Conservation (phyloP, 768 basidiomycete genomes). For the Coprinopsis marcescibilis region DNA sequence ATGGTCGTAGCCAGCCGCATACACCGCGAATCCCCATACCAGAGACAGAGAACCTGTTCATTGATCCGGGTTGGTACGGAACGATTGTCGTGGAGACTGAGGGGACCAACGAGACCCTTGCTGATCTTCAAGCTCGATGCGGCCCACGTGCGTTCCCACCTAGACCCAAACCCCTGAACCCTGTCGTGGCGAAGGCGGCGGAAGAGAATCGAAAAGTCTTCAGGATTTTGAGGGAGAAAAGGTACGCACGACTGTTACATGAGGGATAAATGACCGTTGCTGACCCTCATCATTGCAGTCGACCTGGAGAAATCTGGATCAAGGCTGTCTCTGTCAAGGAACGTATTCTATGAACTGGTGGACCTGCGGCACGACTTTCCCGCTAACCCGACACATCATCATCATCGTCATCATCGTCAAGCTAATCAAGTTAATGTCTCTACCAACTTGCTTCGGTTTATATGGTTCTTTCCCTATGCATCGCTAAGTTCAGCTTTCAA, state of each 20-base stretch:
- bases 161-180: slow-evolving; percentile 39
- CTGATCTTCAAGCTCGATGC: slow-evolving; percentile 72
- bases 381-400: too few species aligned
- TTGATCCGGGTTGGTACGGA: slow-evolving; percentile 82
- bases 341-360: slow-evolving; percentile 37
- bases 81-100: slow-evolving; percentile 80
- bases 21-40: slow-evolving; percentile 47
- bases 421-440: too few species aligned
- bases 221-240: slow-evolving; percentile 71
- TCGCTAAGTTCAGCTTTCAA: neutral
- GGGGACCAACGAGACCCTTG: slow-evolving; percentile 80
- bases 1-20: slow-evolving; percentile 15
- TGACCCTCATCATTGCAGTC: slow-evolving; percentile 36
- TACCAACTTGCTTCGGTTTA: neutral
- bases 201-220: slow-evolving; percentile 39
- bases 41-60: slow-evolving; percentile 44
- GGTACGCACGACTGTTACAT: slow-evolving; percentile 29
- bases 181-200: slow-evolving; percentile 22
- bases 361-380: too few species aligned
- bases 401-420: too few species aligned
- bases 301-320: slow-evolving; percentile 71
- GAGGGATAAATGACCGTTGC: slow-evolving; percentile 4
- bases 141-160: slow-evolving; percentile 63
- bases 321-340: slow-evolving; percentile 64
- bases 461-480: neutral